Evolutionary conservation across 2,329 filamentous ascomycete species (phyloP).

Genomic region (Zopfia rhizophila): DNA sequence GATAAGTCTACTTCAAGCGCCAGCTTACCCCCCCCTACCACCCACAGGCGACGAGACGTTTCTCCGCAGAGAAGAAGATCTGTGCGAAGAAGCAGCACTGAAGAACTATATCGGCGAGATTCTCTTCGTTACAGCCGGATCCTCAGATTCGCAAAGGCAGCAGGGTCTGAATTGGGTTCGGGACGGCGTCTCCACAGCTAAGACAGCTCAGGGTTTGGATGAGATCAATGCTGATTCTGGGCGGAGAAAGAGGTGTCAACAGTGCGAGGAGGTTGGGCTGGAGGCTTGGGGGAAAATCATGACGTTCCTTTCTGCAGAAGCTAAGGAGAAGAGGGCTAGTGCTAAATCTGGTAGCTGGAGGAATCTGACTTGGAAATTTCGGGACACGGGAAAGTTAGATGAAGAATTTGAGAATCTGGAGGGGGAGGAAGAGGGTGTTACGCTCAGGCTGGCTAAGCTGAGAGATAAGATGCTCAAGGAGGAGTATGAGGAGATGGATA

Average conservation of each 20-base stretch:
- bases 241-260: conserved; percentile 72
- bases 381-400: conserved; percentile 38
- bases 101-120: conserved; percentile 96
- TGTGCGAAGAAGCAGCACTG: conserved; percentile 85
- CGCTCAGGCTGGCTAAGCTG: conserved; percentile 45
- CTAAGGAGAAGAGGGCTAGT: conserved; percentile 44
- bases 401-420: conserved; percentile 44
- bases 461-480: conserved; percentile 45
- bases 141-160: conserved; percentile 49
- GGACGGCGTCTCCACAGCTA: conserved; percentile 79
- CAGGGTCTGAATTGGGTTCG: conserved; percentile 89
- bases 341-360: conserved; percentile 32
- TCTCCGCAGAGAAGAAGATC: conserved; percentile 69
- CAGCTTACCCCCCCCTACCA: conserved; percentile 75
- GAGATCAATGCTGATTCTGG: conserved; percentile 46
- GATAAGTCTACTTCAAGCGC: conserved; percentile 56
- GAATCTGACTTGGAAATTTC: conserved; percentile 38
- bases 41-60: conserved; percentile 76
- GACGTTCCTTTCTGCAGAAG: conserved; percentile 65
- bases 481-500: conserved; percentile 48
- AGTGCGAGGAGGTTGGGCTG: conserved; percentile 81
- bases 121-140: conserved; percentile 74
- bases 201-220: conserved; percentile 68
- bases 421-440: conserved; percentile 48
- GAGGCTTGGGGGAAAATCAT: conserved; percentile 89